Percentiles rank a stretch among this genome's conserved stretches.
phyloP scores from a whole-genome alignment of 2,329 filamentous ascomycete species.

The Diplodia seriata region DNA sequence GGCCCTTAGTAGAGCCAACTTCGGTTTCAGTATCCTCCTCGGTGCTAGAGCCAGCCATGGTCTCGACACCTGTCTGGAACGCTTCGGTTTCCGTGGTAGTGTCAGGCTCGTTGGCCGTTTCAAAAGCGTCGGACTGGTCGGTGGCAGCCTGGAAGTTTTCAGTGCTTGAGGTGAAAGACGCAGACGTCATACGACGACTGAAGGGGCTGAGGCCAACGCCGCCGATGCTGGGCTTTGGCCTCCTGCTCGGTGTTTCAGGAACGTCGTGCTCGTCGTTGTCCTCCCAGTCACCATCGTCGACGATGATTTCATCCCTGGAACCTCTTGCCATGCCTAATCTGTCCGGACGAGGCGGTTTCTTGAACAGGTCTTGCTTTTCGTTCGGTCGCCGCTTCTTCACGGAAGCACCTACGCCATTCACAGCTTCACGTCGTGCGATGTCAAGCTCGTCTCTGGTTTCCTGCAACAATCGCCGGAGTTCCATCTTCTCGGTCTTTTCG shows the following conservation, averaged over 20 bases:
- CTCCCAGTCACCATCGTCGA: slow-evolving; percentile 89
- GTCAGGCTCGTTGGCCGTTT: slow-evolving; percentile 78
- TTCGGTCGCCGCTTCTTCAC: slow-evolving; percentile 65
- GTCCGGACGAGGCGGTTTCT: slow-evolving; percentile 77
- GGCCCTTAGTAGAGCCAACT: slow-evolving; percentile 48
- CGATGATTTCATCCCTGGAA: slow-evolving; percentile 74
- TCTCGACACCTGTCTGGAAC: slow-evolving; percentile 92
- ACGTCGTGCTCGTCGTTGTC: slow-evolving; percentile 71
- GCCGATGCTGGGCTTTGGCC: slow-evolving; percentile 37
- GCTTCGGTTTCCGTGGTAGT: slow-evolving; percentile 85
- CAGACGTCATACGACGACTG: slow-evolving; percentile 42
- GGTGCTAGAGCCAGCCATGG: slow-evolving; percentile 70
- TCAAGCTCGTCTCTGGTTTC: slow-evolving; percentile 93
- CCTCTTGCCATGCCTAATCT: slow-evolving; percentile 66
- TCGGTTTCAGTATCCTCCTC: slow-evolving; percentile 90
- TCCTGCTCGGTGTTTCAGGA: slow-evolving; percentile 55
- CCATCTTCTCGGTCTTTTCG: slow-evolving; percentile 98
- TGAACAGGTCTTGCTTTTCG: slow-evolving; percentile 65
- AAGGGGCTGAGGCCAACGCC: slow-evolving; percentile 38
- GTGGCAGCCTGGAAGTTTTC: slow-evolving; percentile 83
- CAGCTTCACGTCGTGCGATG: slow-evolving; percentile 64
- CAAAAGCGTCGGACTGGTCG: slow-evolving; percentile 64
- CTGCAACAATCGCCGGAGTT: slow-evolving; percentile 92
- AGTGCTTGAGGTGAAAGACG: slow-evolving; percentile 53
- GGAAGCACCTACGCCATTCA: slow-evolving; percentile 52